Evolutionary conservation across 1,284 basidiomycete genomes (phyloP).

Genomic region (Naganishia sp.): DNA sequence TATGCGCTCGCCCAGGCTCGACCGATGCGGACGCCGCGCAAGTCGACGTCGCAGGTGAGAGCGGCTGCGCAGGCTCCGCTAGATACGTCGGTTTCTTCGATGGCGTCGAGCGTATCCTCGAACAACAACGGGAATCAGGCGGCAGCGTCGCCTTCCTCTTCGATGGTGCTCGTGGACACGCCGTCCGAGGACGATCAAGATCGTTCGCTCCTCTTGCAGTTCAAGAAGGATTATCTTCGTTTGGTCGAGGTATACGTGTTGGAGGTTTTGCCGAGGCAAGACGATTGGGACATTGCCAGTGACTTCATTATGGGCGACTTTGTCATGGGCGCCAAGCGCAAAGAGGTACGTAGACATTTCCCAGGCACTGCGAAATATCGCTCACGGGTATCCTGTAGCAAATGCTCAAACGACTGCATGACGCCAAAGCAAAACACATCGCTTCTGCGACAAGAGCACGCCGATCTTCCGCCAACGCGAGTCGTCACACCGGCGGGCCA

Average conservation of each 20-base stretch:
- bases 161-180: slow-evolving; percentile 17
- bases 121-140: slow-evolving; percentile 3
- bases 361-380: not conserved
- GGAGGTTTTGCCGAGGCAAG: slow-evolving; percentile 26
- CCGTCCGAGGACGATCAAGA: slow-evolving; percentile 10
- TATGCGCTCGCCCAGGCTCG: slow-evolving; percentile 24
- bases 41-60: not conserved
- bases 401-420: slow-evolving; percentile 26
- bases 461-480: slow-evolving; percentile 5
- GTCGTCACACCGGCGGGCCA: not conserved
- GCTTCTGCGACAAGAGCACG: slow-evolving; percentile 15
- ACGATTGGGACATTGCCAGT: slow-evolving; percentile 33
- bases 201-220: slow-evolving; percentile 22
- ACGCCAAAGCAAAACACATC: slow-evolving; percentile 21
- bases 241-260: slow-evolving; percentile 30
- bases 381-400: not conserved
- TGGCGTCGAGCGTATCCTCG: slow-evolving; percentile 1
- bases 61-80: not conserved
- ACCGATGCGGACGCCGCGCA: slow-evolving; percentile 12
- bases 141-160: slow-evolving; percentile 11
- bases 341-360: slow-evolving; percentile 23
- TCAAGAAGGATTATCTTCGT: slow-evolving; percentile 27
- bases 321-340: slow-evolving; percentile 25
- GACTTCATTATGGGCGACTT: slow-evolving; percentile 28
- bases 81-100: slow-evolving; percentile 15